Evolutionary conservation across 2,329 filamentous ascomycete genomes (phyloP), one percentile per base, ranked within the genome.

Genomic region (Exophiala calicioides): DNA sequence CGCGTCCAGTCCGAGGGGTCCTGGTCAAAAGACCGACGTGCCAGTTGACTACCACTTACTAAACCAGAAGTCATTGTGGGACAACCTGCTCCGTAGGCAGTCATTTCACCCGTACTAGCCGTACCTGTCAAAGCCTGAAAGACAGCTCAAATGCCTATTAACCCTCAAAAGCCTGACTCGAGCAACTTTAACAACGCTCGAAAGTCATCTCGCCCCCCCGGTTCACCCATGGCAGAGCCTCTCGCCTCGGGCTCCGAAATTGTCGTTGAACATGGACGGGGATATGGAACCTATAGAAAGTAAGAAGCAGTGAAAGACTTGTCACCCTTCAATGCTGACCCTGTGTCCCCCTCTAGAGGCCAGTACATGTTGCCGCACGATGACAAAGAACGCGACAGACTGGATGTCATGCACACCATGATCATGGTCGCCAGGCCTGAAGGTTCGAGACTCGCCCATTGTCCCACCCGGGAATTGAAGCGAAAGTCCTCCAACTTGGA

Each of bases 341-440:
- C n/a, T n/a, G n/a, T n/a, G n/a, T n/a, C n/a, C n/a, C n/a, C 8
- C 10, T 9, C 15, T 24, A 52, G 53, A 23, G 84, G 83, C 43
- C 80, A 84, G 58, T 91, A 91, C 65, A 75, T 88, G 68, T 81
- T 86, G 54, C 88, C 88, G 16, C 86, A 86, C 65, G 88, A 93
- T 65, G 81, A 85, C 79, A 72, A 76, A 52, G 88, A 93, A 66
- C 79, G 84, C 61, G 85, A 90, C 64, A 81, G 87, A 56, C 77
- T 91, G 62, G 88, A 94, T 62, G 84, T 91, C 35, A 85, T 89
- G 62, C 86, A 94, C 71, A 86, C 88, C 60, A 73, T 91, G 57
- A 86, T 90, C 60, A 73, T 77, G 12, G 78, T 86, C 15, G 81
- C 81, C 38, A 81, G 85, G 53, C 67, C 72, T 32, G 72, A 76